These are phyloP conservation scores for Aegilops sharonensis DNA, from an alignment of 176 grass and related monocot genomes.

Conservation along the genomic window DNA sequence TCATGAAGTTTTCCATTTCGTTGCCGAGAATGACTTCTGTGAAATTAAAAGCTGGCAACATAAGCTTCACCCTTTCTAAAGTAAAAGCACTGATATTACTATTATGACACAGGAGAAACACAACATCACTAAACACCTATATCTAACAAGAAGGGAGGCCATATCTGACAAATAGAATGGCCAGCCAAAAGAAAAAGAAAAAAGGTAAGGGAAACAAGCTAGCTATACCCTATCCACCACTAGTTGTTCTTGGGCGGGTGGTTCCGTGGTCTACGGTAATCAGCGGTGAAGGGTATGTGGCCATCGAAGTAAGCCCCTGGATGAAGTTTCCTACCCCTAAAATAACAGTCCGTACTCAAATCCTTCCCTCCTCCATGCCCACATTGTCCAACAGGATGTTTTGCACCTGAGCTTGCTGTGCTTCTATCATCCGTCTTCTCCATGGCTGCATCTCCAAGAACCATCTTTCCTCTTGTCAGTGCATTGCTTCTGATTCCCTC, in stretches of 20 bases:
- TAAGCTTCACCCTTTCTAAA: background rate
- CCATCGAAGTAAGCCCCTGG: conserved; percentile 47
- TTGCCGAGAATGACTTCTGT: background rate
- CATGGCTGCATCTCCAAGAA: conserved; percentile 22
- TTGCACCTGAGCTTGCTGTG: conserved; percentile 57
- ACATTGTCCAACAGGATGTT: conserved; percentile 59
- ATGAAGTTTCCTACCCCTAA: conserved; percentile 41
- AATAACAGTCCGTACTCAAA: conserved; percentile 45
- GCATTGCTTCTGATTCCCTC: conserved; percentile 16
- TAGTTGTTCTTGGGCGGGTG: conserved; percentile 91
- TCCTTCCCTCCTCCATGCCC: conserved; percentile 40
- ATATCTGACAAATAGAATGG: conserved; percentile 38
- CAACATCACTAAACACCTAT: conserved; percentile 20
- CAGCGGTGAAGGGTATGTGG: conserved; percentile 58
- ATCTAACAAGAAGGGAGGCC: conserved; percentile 33
- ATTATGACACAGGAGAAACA: conserved; percentile 12
- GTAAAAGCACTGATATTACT: conserved; percentile 11
- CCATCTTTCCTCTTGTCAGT: conserved; percentile 25
- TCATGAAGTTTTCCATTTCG: background rate
- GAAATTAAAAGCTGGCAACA: background rate
- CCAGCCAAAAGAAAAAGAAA: conserved; percentile 9
- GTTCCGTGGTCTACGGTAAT: conserved; percentile 45
- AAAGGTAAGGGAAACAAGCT: conserved; percentile 12
- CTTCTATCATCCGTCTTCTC: conserved; percentile 24
- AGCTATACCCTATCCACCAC: conserved; percentile 33